Base-by-base conservation (phyloP, 306 rosid species). In the Vigna unguiculata region DNA sequence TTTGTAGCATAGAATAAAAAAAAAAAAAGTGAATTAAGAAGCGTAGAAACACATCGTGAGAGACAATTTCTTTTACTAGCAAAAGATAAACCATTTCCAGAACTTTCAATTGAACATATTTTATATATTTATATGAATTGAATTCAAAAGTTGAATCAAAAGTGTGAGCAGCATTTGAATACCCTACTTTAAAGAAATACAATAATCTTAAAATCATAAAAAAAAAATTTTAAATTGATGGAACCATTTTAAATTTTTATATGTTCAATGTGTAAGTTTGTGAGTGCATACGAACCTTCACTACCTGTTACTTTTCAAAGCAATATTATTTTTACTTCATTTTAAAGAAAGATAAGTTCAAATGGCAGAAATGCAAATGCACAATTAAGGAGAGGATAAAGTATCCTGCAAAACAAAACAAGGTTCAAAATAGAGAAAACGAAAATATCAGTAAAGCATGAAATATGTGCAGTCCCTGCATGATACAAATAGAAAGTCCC, bases 51-150 rank as follows among this genome's bases (percentile, higher is more conserved):
- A n/a, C n/a, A n/a, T 59, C 55, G 11, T 32, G 47, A 34, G 70
- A 77, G 60, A 64, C 20, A 74, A 73, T 52, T 66, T 43, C 55
- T 41, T 46, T 32, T 41, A 22, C 46, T 45, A 14, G 43, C 25
- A 65, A 30, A 38, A 83, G 20, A 38, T 52, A 32, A 22, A 67
- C 45, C 13, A 41, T 52, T 52, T 75, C 67, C 75, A 72, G 30
- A 52, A 53, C 41, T 61, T 54, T 32, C 68, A 69, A 16, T 54
- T 68, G 28, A 28, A 68, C 47, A 28, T 28, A 59, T 30, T 32
- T 40, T 48, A 49, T n/a, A n/a, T n/a, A n/a, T 49, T n/a, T 49
- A 60, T 36, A 25, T 15, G 55, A 6, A 59, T 36, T 32, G 30
- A 28, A 64, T 51, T 66, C 63, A 60, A 68, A 52, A 9, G 67